phyloP scores from a whole-genome alignment of 345 rosid species.

The Physaria fendleri region DNA sequence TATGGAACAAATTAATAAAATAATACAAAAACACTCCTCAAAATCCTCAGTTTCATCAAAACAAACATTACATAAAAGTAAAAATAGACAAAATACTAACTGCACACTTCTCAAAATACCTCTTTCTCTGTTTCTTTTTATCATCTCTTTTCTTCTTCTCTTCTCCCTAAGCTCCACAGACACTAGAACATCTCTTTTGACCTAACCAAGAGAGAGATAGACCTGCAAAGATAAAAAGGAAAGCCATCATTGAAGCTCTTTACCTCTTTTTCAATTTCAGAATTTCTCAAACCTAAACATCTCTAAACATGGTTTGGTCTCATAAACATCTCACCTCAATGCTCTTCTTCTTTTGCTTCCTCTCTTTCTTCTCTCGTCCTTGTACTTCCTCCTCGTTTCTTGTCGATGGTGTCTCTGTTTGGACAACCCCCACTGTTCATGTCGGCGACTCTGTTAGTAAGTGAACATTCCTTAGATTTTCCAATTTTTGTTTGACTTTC shows the following conservation, averaged over 20 bases:
- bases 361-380: constrained; percentile 32
- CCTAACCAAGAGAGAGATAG: constrained; percentile 17
- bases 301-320: constrained; percentile 20
- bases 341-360: constrained; percentile 30
- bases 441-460: constrained; percentile 72
- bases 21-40: constrained; percentile 3
- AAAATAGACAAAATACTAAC: constrained; percentile 27
- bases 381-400: constrained; percentile 44
- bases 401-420: constrained; percentile 64
- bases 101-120: constrained; percentile 26
- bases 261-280: constrained; percentile 9
- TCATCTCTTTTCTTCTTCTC: not conserved
- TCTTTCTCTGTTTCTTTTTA: constrained; percentile 8
- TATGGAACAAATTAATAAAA: not conserved
- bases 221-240: constrained; percentile 31
- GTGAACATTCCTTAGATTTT: constrained; percentile 1
- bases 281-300: constrained; percentile 9
- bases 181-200: constrained; percentile 30
- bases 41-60: constrained; percentile 19
- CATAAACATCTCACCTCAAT: constrained; percentile 25
- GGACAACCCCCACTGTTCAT: constrained; percentile 61
- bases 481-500: not conserved
- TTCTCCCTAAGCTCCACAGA: constrained; percentile 30
- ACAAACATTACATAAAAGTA: constrained; percentile 23
- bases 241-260: constrained; percentile 32